A percentile compares a stretch with the other conserved stretches of the same genome.
Conservation (phyloP, 129 eudicot genomes). For the Dittrichia graveolens region DNA sequence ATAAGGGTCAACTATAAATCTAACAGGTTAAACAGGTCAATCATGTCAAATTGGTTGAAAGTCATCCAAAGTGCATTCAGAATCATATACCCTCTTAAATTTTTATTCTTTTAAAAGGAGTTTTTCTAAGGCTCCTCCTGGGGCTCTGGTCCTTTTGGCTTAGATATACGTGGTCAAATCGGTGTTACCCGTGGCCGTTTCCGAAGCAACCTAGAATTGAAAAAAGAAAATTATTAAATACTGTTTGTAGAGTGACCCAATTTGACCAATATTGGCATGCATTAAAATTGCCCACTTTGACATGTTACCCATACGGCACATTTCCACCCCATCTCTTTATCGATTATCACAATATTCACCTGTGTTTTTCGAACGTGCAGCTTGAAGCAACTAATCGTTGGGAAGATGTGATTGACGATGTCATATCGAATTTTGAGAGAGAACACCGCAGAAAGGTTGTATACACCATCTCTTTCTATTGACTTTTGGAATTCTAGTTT, state of each 20-base stretch:
- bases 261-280: background rate
- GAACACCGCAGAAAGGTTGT: slow-evolving; percentile 68
- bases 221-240: no score
- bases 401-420: slow-evolving; percentile 71
- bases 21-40: background rate
- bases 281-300: background rate
- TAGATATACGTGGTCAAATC: no score
- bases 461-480: slow-evolving; percentile 70
- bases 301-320: no score
- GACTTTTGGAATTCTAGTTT: slow-evolving; percentile 14
- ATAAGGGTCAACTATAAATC: background rate
- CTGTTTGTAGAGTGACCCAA: no score
- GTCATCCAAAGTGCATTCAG: background rate
- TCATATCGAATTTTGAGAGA: slow-evolving; percentile 63
- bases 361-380: slow-evolving; percentile 34
- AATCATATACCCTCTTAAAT: background rate
- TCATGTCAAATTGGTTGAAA: background rate
- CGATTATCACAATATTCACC: background rate
- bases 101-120: background rate
- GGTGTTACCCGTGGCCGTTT: no score
- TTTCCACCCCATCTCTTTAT: slow-evolving; percentile 1
- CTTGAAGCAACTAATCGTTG: slow-evolving; percentile 69
- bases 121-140: no score
- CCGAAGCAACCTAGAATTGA: no score
- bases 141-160: no score